These are phyloP conservation scores for Aspergillus tubingensis DNA, from an alignment of 2,329 filamentous ascomycete genomes.

Conservation along the genomic window DNA sequence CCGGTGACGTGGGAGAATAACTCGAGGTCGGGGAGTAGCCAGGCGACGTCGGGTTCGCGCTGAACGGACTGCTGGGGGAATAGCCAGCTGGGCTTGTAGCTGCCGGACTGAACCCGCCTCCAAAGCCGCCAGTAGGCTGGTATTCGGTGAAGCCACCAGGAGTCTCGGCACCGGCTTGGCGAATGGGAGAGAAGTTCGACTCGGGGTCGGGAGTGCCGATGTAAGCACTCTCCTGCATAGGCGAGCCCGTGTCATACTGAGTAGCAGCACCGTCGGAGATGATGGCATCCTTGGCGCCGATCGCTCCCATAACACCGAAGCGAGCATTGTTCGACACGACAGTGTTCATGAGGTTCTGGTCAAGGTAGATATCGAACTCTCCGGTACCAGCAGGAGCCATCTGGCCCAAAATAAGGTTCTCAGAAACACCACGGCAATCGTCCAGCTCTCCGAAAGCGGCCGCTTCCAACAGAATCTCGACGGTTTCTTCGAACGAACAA, in stretches of 20 bases:
- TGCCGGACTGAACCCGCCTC: slow-evolving; percentile 65
- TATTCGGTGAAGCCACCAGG: slow-evolving; percentile 64
- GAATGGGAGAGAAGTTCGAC: slow-evolving; percentile 71
- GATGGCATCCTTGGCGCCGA: slow-evolving; percentile 73
- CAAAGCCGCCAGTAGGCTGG: slow-evolving; percentile 66
- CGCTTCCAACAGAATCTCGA: slow-evolving; percentile 95
- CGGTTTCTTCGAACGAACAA: slow-evolving; percentile 98
- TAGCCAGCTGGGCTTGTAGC: slow-evolving; percentile 65
- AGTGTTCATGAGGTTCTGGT: slow-evolving; percentile 93
- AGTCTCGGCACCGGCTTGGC: slow-evolving; percentile 65
- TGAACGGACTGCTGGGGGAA: slow-evolving; percentile 74
- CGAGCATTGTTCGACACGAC: slow-evolving; percentile 90
- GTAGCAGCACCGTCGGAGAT: slow-evolving; percentile 81
- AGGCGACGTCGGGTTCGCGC: slow-evolving; percentile 69
- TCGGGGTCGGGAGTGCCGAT: slow-evolving; percentile 65
- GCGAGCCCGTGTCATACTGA: slow-evolving; percentile 78
- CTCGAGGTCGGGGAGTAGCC: slow-evolving; percentile 62
- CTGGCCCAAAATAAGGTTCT: slow-evolving; percentile 98
- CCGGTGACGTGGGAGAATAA: slow-evolving; percentile 77
- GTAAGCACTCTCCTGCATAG: slow-evolving; percentile 61
- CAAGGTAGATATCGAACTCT: slow-evolving; percentile 89
- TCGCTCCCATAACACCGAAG: slow-evolving; percentile 77
- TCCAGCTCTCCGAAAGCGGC: slow-evolving; percentile 93
- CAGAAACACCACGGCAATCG: slow-evolving; percentile 95
- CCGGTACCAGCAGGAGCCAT: slow-evolving; percentile 96